A percentile compares a stretch with the other conserved stretches of the same genome.
These are phyloP conservation scores for Solanum hybrid DNA, from an alignment of 305 asterid genomes.

Conservation along the genomic window DNA sequence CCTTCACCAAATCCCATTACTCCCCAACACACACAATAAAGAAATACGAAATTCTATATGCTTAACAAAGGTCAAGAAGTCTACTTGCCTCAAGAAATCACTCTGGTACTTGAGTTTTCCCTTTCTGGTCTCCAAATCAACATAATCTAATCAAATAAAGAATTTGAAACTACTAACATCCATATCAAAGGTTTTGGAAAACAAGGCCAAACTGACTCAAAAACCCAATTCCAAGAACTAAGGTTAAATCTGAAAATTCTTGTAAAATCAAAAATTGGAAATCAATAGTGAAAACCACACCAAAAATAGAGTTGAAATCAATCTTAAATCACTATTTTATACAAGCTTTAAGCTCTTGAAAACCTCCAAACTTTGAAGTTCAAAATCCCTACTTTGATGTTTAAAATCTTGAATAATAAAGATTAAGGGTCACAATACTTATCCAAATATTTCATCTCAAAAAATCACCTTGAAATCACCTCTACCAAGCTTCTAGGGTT, in stretches of 20 bases:
- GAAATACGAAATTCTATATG: neutral
- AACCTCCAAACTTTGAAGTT: neutral
- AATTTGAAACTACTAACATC: too few species aligned
- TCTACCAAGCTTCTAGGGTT: neutral
- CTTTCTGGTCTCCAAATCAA: neutral
- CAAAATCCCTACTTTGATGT: neutral
- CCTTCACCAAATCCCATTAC: neutral
- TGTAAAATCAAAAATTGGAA: too few species aligned
- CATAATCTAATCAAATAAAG: neutral
- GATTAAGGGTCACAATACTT: neutral
- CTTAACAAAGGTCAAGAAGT: neutral
- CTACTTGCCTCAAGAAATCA: neutral
- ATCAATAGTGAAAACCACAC: neutral
- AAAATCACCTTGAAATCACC: neutral
- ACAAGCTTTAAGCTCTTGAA: neutral
- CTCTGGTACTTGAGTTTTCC: neutral
- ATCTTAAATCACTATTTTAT: neutral
- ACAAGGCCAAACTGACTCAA: neutral
- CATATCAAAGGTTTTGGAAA: neutral
- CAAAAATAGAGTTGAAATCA: neutral
- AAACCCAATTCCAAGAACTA: neutral
- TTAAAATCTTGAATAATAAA: neutral
- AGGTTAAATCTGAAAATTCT: neutral
- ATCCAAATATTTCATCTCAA: neutral
- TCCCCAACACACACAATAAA: neutral